Conservation (phyloP, 345 rosid genomes). For the Aurinia saxatilis region DNA sequence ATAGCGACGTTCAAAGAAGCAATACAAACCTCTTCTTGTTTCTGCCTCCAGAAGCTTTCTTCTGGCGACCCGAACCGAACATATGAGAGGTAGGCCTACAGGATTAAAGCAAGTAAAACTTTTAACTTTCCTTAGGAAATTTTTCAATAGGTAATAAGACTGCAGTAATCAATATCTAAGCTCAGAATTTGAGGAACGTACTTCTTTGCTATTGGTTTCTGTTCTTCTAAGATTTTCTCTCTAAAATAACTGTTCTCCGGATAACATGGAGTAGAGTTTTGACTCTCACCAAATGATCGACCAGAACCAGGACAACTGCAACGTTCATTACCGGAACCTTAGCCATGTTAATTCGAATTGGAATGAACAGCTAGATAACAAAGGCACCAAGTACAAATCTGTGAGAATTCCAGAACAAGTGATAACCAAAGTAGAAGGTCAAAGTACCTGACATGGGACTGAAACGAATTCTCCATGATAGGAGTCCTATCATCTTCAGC, state of each 20-base stretch:
- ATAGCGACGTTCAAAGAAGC: not conserved
- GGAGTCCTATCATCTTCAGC: slow-evolving; percentile 27
- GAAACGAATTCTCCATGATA: slow-evolving; percentile 21
- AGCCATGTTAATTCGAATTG: too few relatives aligned
- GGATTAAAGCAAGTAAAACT: slow-evolving; percentile 1
- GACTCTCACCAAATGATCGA: slow-evolving; percentile 33
- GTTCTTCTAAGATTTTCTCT: slow-evolving; percentile 23
- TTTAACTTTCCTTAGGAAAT: not conserved
- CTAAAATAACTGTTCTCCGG: slow-evolving; percentile 27
- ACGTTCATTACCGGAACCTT: too few relatives aligned
- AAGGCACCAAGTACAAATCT: not conserved
- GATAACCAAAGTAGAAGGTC: slow-evolving; percentile 1
- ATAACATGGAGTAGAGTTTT: slow-evolving; percentile 24
- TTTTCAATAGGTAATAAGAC: not conserved
- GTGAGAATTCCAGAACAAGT: not conserved
- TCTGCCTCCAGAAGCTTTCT: slow-evolving; percentile 50
- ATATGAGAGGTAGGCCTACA: slow-evolving; percentile 41
- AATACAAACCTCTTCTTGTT: slow-evolving; percentile 50
- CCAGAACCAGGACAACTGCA: slow-evolving; percentile 34
- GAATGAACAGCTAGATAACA: not conserved
- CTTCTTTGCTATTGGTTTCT: slow-evolving; percentile 45
- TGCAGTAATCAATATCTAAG: not conserved
- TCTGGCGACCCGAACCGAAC: slow-evolving; percentile 32
- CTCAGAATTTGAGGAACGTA: slow-evolving; percentile 14
- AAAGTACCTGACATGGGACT: slow-evolving; percentile 36